Conservation (phyloP, 768 basidiomycete species). For the Porphyrellus cyaneotinctus region DNA sequence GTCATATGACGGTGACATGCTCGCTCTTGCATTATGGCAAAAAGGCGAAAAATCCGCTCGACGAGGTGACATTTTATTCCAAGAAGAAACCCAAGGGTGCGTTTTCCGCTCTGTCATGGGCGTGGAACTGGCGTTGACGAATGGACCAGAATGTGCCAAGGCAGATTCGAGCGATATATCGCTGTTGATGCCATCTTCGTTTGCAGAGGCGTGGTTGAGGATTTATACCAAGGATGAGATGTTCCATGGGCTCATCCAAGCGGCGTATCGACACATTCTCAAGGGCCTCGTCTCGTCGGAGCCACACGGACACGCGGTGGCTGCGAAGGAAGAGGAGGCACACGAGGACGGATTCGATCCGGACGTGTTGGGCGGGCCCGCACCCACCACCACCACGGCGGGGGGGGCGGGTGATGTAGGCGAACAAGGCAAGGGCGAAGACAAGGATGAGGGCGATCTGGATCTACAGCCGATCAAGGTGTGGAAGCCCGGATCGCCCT, state of each 20-base stretch:
- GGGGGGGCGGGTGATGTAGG: not conserved
- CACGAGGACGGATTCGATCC: slow-evolving; percentile 18
- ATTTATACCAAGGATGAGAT: slow-evolving; percentile 62
- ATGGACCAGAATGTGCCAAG: slow-evolving; percentile 35
- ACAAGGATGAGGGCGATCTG: slow-evolving; percentile 4
- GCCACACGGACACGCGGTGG: not conserved
- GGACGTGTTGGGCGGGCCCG: not conserved
- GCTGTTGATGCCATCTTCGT: slow-evolving; percentile 56
- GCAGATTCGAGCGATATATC: slow-evolving; percentile 60
- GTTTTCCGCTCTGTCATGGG: slow-evolving; percentile 1
- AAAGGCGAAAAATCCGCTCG: slow-evolving; percentile 63
- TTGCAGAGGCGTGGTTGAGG: slow-evolving; percentile 66
- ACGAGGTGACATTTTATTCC: slow-evolving; percentile 68
- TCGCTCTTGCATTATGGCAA: slow-evolving; percentile 75
- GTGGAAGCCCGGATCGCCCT: not conserved
- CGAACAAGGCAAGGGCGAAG: not conserved
- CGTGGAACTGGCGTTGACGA: not conserved
- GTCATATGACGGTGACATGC: slow-evolving; percentile 63
- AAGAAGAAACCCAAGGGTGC: slow-evolving; percentile 58
- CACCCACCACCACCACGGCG: not conserved
- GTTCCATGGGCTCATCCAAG: slow-evolving; percentile 61
- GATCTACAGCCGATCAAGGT: slow-evolving; percentile 27
- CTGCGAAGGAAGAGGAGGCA: not conserved
- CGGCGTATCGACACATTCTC: slow-evolving; percentile 54
- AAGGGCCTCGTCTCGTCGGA: slow-evolving; percentile 14